Conservation (phyloP, 2,329 filamentous ascomycete species). For the Ophiostoma angusticollis region DNA sequence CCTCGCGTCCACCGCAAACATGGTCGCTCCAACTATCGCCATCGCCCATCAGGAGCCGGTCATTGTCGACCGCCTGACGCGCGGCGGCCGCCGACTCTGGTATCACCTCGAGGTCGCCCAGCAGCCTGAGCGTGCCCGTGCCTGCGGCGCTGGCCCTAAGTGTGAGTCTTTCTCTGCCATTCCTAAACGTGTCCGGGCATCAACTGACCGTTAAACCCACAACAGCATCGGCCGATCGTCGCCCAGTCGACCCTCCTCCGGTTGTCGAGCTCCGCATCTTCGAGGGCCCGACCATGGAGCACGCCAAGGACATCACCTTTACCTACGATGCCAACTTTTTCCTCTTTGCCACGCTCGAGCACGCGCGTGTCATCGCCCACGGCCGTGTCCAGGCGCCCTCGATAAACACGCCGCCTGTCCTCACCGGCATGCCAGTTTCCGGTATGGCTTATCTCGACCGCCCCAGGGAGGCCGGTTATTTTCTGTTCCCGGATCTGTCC, state of each 20-base stretch:
- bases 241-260: constrained; percentile 86
- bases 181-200: background rate
- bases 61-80: constrained; percentile 44
- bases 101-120: constrained; percentile 82
- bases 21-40: constrained; percentile 12
- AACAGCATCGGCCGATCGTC: constrained; percentile 69
- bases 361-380: constrained; percentile 72
- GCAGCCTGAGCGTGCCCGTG: constrained; percentile 85
- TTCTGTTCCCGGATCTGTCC: constrained; percentile 93
- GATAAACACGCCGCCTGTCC: constrained; percentile 64
- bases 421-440: constrained; percentile 89
- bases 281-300: constrained; percentile 52
- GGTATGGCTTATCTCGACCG: constrained; percentile 94
- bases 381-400: constrained; percentile 57
- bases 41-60: constrained; percentile 15
- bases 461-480: constrained; percentile 70
- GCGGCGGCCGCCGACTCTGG: constrained; percentile 62
- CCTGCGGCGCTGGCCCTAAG: constrained; percentile 90
- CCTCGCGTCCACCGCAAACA: too few relatives aligned
- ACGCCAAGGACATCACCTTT: constrained; percentile 65
- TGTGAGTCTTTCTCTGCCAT: constrained; percentile 45
- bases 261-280: constrained; percentile 84
- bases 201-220: constrained; percentile 4
- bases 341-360: constrained; percentile 82
- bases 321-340: constrained; percentile 96